Evolutionary conservation across 202 grass and related monocot species (phyloP), one percentile per base, ranked within the genome.

Genomic region (Setaria viridis): DNA sequence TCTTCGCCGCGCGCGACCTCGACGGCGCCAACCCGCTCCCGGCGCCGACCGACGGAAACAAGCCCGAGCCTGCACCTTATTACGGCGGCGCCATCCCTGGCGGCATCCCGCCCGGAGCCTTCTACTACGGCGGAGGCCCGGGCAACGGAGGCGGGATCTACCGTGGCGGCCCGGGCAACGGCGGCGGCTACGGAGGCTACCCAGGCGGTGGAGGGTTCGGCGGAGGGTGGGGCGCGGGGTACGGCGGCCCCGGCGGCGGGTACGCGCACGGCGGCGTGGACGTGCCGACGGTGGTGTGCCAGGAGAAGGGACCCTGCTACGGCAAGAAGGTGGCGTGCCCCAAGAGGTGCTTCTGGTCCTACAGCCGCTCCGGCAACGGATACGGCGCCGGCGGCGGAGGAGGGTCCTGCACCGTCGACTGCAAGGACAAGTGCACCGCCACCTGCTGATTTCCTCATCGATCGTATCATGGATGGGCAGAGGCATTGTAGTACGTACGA

Each of bases 301-400:
- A 89, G 56, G 93, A 95, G 11, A 89, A 84, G 62, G 91, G 93
- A 7, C 91, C 89, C 9, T 93, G 91, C 79, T 93, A 87, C 84
- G 91, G 90, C 33, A 95, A 95, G 76, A 84, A 83, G 78, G 37
- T 95, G 19, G 43, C 91, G 4, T 95, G 93, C 66, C 93, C 93
- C 2, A 77, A 74, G 60, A 87, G 69, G 39, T 95, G 93, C 81
- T 95, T 93, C 80, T 89, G 80, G 45, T 91, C 89, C 0, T 93
- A 86, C 85, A 93, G 90, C 77, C 77, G 59, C 66, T 82, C 88
- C 37, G 88, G 91, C 66, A 85, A 81, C 39, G 87, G 89, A 3
- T 68, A 56, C 59, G 93, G 90, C 54, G 80, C 33, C 1, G 93
- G 90, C 29, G 93, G 93, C 35, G 93, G 93, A 2, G 93, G 93